Percentiles rank a stretch among this genome's conserved stretches.
Evolutionary conservation across 345 rosid genomes (phyloP).

Genomic region (Eucalyptus grandis): DNA sequence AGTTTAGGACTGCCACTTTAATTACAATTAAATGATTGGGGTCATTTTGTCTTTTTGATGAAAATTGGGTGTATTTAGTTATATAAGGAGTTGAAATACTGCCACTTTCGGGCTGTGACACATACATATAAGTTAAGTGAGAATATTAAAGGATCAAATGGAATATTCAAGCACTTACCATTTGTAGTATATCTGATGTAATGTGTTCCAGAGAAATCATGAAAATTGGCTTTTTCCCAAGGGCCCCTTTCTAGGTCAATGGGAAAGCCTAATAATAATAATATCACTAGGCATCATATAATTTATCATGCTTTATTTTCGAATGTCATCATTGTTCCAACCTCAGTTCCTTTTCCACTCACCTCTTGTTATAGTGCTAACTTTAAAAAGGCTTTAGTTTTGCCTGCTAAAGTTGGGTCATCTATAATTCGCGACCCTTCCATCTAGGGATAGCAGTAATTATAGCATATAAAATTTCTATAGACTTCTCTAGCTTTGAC

Average conservation of each 20-base stretch:
- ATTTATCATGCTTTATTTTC: neutral
- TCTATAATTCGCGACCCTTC: neutral
- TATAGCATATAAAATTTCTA: neutral
- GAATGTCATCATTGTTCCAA: neutral
- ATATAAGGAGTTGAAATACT: no score
- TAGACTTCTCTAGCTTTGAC: neutral
- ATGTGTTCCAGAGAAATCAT: neutral
- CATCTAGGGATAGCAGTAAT: neutral
- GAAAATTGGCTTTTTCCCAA: neutral
- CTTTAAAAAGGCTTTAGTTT: neutral
- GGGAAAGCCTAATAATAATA: neutral
- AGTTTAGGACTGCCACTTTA: no score
- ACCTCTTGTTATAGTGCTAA: neutral
- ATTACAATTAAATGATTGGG: no score
- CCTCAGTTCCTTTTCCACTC: neutral
- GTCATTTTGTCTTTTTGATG: no score
- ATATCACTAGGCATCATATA: neutral
- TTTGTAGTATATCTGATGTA: neutral
- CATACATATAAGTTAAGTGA: neutral
- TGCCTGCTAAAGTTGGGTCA: neutral
- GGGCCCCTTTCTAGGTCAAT: neutral
- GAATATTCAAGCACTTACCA: neutral
- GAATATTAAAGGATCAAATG: neutral
- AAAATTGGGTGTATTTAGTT: no score
- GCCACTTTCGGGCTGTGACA: no score